Conservation (phyloP, 305 asterid genomes). For the Monarda citriodora region DNA sequence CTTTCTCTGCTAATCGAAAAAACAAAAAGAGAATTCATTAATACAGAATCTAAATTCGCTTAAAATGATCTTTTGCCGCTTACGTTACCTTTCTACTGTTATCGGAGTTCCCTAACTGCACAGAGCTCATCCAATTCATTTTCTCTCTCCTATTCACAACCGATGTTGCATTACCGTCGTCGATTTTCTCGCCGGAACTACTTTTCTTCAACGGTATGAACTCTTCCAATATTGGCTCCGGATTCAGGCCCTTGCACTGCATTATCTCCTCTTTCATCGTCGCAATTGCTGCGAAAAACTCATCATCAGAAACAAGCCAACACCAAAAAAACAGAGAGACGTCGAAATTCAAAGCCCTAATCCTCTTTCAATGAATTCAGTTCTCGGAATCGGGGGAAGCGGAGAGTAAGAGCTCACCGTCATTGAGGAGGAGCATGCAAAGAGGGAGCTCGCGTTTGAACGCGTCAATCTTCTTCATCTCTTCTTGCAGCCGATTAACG, state of each 20-base stretch:
- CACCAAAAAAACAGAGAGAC: background rate
- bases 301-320: too few relatives aligned
- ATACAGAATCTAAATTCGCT: constrained; percentile 1
- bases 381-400: background rate
- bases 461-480: constrained; percentile 86
- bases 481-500: constrained; percentile 52
- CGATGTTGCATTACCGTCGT: constrained; percentile 21
- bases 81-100: constrained; percentile 42
- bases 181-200: constrained; percentile 15
- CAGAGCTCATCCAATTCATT: constrained; percentile 92
- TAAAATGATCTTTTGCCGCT: background rate
- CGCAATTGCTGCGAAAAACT: constrained; percentile 32
- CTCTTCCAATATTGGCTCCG: constrained; percentile 33
- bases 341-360: background rate
- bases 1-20: constrained; percentile 30
- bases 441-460: constrained; percentile 89
- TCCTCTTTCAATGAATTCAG: background rate
- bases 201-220: constrained; percentile 38
- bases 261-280: constrained; percentile 31
- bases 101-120: constrained; percentile 72
- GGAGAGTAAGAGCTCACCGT: constrained; percentile 41
- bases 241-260: constrained; percentile 22
- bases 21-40: background rate
- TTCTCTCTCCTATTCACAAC: constrained; percentile 43
- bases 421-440: constrained; percentile 70